Conservation (phyloP, 768 basidiomycete genomes). For the Tulasnella sp. region DNA sequence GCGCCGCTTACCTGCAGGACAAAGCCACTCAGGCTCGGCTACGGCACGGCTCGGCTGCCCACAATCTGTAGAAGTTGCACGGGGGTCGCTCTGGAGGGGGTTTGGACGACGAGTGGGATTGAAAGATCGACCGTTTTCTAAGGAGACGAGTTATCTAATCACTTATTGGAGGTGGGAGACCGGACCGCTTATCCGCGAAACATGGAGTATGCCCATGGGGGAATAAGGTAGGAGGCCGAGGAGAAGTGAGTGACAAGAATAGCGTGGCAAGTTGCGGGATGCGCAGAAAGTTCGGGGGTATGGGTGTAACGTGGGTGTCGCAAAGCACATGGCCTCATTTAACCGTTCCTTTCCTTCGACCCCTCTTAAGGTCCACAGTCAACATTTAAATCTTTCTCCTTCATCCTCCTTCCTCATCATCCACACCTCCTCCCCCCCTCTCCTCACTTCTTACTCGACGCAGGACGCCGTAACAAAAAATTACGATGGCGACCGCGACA, state of each 20-base stretch:
- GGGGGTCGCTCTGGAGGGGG: background rate
- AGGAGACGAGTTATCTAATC: background rate
- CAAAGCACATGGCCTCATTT: slow-evolving; percentile 9
- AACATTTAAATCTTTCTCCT: background rate
- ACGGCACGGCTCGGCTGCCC: background rate
- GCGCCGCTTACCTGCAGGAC: background rate
- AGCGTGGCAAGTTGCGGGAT: background rate
- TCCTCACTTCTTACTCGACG: background rate
- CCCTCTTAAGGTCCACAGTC: slow-evolving; percentile 9
- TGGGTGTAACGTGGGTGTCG: background rate
- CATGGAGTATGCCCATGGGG: background rate
- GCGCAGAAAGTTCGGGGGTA: background rate
- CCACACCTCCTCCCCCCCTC: background rate
- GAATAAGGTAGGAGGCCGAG: slow-evolving; percentile 1
- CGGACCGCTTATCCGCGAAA: background rate
- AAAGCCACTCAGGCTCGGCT: background rate
- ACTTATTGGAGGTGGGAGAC: background rate
- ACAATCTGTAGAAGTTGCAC: background rate
- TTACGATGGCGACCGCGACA: background rate
- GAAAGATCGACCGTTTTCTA: background rate
- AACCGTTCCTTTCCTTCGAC: slow-evolving; percentile 2
- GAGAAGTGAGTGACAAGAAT: background rate
- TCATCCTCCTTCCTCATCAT: background rate
- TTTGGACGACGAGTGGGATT: background rate
- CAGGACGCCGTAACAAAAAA: background rate